Percentiles rank a stretch among this genome's conserved stretches.
phyloP scores from a whole-genome alignment of 129 eudicot species.

The Tanacetum coccineum region DNA sequence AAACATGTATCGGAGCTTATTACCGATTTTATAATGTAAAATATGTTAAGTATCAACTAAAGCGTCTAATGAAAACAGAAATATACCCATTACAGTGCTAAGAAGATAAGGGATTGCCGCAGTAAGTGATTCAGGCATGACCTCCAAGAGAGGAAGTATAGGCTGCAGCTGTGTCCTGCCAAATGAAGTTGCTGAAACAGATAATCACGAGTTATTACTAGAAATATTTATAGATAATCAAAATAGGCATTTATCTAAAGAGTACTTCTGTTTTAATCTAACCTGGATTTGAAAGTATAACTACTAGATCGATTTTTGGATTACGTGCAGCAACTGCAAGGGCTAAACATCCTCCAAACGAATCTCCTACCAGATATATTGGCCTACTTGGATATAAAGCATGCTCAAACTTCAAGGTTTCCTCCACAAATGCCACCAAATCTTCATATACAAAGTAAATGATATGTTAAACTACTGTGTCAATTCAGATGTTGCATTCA shows the following conservation, averaged over 20 bases:
- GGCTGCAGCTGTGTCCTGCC: conserved; percentile 88
- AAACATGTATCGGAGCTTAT: background rate
- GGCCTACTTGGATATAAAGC: conserved; percentile 72
- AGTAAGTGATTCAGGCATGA: conserved; percentile 72
- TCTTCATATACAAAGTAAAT: conserved; percentile 33
- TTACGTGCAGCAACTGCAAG: conserved; percentile 89
- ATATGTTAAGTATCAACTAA: background rate
- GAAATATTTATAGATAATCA: conserved; percentile 1
- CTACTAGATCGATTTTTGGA: conserved; percentile 63
- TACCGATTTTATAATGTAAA: background rate
- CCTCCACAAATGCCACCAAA: conserved; percentile 61
- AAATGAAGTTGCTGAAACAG: conserved; percentile 89
- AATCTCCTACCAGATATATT: conserved; percentile 80
- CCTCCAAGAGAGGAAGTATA: conserved; percentile 69
- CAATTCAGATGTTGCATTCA: background rate
- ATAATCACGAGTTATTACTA: conserved; percentile 32
- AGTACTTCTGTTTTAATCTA: conserved; percentile 19
- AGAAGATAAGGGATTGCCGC: conserved; percentile 80
- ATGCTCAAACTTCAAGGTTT: conserved; percentile 69
- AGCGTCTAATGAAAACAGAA: conserved; percentile 12
- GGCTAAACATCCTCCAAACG: conserved; percentile 90
- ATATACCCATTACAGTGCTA: conserved; percentile 84
- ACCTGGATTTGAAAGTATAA: conserved; percentile 87
- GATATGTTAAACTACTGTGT: background rate
- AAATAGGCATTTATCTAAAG: background rate